These are phyloP conservation scores for Schizochytrium sp. DNA, from an alignment of 108 stramenopile species.

Conservation along the genomic window DNA sequence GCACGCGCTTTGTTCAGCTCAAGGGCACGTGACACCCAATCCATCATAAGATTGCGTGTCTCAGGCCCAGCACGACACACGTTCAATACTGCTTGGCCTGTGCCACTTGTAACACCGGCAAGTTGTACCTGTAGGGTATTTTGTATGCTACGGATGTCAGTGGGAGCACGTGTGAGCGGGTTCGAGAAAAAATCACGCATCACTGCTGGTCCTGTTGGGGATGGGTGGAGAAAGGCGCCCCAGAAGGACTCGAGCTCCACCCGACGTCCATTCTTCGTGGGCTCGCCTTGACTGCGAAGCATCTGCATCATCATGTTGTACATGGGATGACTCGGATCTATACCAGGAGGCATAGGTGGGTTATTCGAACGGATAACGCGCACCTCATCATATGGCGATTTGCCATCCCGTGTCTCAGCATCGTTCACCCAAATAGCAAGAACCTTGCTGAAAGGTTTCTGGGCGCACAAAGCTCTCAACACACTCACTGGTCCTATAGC, in stretches of 20 bases:
- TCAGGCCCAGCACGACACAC: slow-evolving; percentile 28
- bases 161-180: background rate
- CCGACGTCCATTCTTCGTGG: background rate
- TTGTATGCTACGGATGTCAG: background rate
- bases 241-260: slow-evolving; percentile 47
- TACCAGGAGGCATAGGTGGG: background rate
- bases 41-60: slow-evolving; percentile 12
- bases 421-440: background rate
- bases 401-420: background rate
- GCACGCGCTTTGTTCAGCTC: slow-evolving; percentile 52
- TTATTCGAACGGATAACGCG: background rate
- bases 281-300: background rate
- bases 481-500: slow-evolving; percentile 1
- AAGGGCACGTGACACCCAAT: slow-evolving; percentile 35
- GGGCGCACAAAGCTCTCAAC: slow-evolving; percentile 32
- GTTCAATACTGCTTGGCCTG: slow-evolving; percentile 17
- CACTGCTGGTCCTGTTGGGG: background rate
- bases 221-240: background rate
- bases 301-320: slow-evolving; percentile 45
- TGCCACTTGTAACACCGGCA: too few relatives aligned
- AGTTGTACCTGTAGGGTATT: background rate
- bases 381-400: background rate
- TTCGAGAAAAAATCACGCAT: slow-evolving; percentile 7
- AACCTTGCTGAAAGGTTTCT: slow-evolving; percentile 21
- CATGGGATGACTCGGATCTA: background rate